A percentile compares a stretch with the other conserved stretches of the same genome.
Conservation (phyloP, 495 filamentous ascomycete genomes). For the Friedmanniomyces simplex region DNA sequence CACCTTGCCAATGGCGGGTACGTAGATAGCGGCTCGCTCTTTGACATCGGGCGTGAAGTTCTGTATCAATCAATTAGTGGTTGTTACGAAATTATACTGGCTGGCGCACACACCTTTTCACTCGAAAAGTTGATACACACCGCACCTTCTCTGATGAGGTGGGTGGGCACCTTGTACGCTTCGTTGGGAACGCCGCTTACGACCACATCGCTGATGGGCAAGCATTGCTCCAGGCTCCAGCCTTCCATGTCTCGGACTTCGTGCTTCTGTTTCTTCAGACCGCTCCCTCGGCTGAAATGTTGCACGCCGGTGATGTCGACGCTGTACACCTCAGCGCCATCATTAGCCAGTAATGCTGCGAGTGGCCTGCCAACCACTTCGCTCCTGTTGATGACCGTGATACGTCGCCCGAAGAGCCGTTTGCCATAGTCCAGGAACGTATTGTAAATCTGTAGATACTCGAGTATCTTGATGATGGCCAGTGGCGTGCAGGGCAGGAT, state of each 20-base stretch:
- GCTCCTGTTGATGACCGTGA: slow-evolving; percentile 88
- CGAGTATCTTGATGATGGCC: slow-evolving; percentile 90
- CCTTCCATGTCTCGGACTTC: slow-evolving; percentile 71
- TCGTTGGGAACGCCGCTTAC: slow-evolving; percentile 86
- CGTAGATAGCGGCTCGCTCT: slow-evolving; percentile 91
- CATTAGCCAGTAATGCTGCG: slow-evolving; percentile 91
- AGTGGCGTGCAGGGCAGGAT: slow-evolving; percentile 93
- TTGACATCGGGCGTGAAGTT: slow-evolving; percentile 86
- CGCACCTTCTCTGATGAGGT: slow-evolving; percentile 72
- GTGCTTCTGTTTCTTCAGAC: slow-evolving; percentile 69
- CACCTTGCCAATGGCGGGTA: slow-evolving; percentile 93
- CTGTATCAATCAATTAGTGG: slow-evolving; percentile 23
- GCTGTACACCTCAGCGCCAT: slow-evolving; percentile 88
- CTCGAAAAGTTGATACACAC: slow-evolving; percentile 97
- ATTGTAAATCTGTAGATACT: slow-evolving; percentile 93
- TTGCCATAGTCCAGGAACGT: slow-evolving; percentile 91
- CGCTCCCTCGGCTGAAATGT: slow-evolving; percentile 76
- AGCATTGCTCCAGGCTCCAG: slow-evolving; percentile 64
- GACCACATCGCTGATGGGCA: slow-evolving; percentile 83
- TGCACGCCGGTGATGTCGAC: slow-evolving; percentile 91
- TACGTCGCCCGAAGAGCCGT: slow-evolving; percentile 76
- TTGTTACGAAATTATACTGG: background rate
- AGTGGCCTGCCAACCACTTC: slow-evolving; percentile 92
- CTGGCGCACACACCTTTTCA: slow-evolving; percentile 54
- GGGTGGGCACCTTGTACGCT: slow-evolving; percentile 75